These are phyloP conservation scores for Candolleomyces eurysporus DNA, from an alignment of 768 basidiomycete species.

Conservation along the genomic window DNA sequence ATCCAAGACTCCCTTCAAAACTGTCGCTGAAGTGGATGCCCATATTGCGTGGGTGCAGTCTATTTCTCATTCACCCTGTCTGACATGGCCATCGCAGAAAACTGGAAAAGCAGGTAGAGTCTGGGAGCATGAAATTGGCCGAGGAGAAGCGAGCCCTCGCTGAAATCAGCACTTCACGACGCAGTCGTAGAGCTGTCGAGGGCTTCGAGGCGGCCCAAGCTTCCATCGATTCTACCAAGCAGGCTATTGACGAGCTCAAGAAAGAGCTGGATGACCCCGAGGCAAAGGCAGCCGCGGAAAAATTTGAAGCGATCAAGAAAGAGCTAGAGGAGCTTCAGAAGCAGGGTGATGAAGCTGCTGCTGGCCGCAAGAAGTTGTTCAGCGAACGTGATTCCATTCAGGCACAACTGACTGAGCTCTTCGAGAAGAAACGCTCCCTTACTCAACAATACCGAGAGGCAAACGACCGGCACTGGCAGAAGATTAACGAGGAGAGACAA, in stretches of 20 bases:
- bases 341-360: slow-evolving; percentile 82
- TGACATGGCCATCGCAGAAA: slow-evolving; percentile 42
- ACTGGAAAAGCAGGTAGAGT: slow-evolving; percentile 89
- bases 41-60: slow-evolving; percentile 68
- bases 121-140: slow-evolving; percentile 85
- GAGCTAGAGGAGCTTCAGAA: slow-evolving; percentile 87
- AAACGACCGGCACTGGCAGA: slow-evolving; percentile 78
- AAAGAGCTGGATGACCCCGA: slow-evolving; percentile 91
- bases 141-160: slow-evolving; percentile 95
- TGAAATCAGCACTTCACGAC: slow-evolving; percentile 77
- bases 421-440: slow-evolving; percentile 74
- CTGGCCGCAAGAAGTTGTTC: slow-evolving; percentile 76
- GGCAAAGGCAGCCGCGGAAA: slow-evolving; percentile 73
- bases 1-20: slow-evolving; percentile 77
- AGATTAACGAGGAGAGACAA: slow-evolving; percentile 86
- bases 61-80: background rate
- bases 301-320: slow-evolving; percentile 76
- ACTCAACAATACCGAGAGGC: slow-evolving; percentile 71
- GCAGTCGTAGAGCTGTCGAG: slow-evolving; percentile 75
- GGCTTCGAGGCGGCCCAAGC: slow-evolving; percentile 77
- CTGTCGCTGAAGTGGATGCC: slow-evolving; percentile 80
- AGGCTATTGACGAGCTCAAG: slow-evolving; percentile 71
- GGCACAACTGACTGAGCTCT: slow-evolving; percentile 66
- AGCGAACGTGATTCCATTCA: slow-evolving; percentile 82
- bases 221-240: slow-evolving; percentile 76